phyloP scores from a whole-genome alignment of 208 protist species.

The Porcisia hertigi region DNA sequence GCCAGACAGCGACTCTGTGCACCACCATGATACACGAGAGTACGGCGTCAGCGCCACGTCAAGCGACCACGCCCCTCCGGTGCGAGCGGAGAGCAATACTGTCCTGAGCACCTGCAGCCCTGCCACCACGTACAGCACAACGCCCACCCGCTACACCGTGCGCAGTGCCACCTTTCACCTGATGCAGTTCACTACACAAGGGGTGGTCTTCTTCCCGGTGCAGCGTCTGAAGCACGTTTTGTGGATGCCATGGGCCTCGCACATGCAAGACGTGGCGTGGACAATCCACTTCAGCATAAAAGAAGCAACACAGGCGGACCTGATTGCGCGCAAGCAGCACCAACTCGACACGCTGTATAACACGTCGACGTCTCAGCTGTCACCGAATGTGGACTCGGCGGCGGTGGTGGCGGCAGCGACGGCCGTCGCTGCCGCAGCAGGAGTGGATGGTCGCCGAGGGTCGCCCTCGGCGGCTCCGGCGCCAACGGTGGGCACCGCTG shows the following conservation, averaged over 20 bases:
- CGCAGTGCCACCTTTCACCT: slow-evolving; percentile 60
- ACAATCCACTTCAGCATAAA: slow-evolving; percentile 42
- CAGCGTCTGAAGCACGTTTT: slow-evolving; percentile 52
- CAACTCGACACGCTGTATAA: slow-evolving; percentile 16
- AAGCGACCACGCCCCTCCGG: neutral
- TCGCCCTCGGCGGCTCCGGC: neutral
- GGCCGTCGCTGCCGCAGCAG: neutral
- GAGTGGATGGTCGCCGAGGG: neutral
- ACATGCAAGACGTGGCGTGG: slow-evolving; percentile 71
- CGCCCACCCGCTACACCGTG: slow-evolving; percentile 31
- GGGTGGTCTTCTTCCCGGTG: slow-evolving; percentile 62
- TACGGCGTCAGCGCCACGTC: neutral
- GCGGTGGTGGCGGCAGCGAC: too few species aligned
- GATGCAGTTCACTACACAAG: slow-evolving; percentile 78
- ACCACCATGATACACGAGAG: slow-evolving; percentile 3
- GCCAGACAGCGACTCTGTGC: neutral
- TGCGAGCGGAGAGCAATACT: neutral
- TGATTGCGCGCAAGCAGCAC: slow-evolving; percentile 25
- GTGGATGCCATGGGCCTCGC: slow-evolving; percentile 63
- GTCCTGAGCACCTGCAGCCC: neutral
- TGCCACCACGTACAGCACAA: neutral
- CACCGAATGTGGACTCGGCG: slow-evolving; percentile 3
- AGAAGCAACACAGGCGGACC: slow-evolving; percentile 19
- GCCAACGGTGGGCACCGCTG: neutral
- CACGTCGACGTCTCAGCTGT: slow-evolving; percentile 7